Base-by-base conservation (phyloP, 768 basidiomycete species). In the Heimioporus sp. region DNA sequence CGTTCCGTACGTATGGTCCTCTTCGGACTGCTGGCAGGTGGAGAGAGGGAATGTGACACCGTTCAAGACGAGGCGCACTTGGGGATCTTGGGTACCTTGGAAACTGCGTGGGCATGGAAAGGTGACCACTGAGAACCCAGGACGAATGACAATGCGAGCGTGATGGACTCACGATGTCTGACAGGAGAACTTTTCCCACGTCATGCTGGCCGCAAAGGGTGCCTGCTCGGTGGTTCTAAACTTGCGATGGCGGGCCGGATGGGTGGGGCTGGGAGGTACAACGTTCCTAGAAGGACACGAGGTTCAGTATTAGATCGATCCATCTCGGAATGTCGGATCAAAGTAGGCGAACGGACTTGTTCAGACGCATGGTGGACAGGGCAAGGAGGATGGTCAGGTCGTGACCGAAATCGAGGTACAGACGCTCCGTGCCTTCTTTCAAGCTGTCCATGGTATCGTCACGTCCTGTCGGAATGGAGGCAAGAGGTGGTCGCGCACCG, bases 171-270 rank as follows among this genome's bases (percentile, higher is more conserved):
- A 71, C 71, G 71, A 73, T 17, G 57, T 54, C 34, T 60, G 44
- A 62, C 76, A 76, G 3, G 63, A 60, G 56, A 74, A 76, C 55
- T 59, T 68, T 60, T 76, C 75, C 73, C 73, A 76, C 16, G 72
- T 51, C 70, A 77, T 75, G 35, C 62, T 66, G 31, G 73, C 74
- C n/a, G 62, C 74, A 47, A 77, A 77, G n/a, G 76, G 76, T 11
- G 71, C 60, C 52, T 74, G 73, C 10, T 56, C 20, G 4, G 73
- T 69, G 12, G 65, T 74, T 45, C 64, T 60, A 60, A 69, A 77
- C 39, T 67, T 71, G 34, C 76, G 69, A 35, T 57, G 38, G 32
- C 40, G 8, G 54, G 58, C 36, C 61, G 69, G 50, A 61, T 48
- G 66, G 4, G 21, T 43, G 0, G 71, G 48, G 35, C 60, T 55